phyloP scores from a whole-genome alignment of 768 basidiomycete species.

The Boletellus ananas region DNA sequence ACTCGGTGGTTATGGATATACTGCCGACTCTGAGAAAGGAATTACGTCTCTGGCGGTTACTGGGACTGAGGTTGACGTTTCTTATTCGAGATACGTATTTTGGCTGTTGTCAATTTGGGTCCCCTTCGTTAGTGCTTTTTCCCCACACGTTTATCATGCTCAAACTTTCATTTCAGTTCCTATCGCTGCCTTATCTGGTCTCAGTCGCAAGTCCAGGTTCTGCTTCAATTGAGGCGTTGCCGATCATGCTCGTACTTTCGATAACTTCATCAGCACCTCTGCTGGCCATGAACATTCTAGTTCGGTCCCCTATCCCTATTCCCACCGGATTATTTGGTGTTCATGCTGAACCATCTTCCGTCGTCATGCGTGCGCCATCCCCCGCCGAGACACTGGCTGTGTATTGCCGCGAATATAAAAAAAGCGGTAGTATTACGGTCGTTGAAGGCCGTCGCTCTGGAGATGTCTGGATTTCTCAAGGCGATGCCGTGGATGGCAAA shows the following conservation, averaged over 20 bases:
- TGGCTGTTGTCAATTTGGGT: constrained; percentile 70
- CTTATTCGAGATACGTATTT: constrained; percentile 48
- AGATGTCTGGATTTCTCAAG: constrained; percentile 70
- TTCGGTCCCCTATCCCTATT: constrained; percentile 62
- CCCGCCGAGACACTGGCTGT: constrained; percentile 34
- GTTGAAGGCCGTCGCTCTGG: constrained; percentile 70
- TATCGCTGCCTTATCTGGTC: constrained; percentile 61
- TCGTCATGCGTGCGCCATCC: constrained; percentile 42
- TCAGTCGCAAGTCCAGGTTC: constrained; percentile 39
- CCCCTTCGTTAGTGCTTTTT: constrained; percentile 52
- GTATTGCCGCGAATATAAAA: constrained; percentile 46
- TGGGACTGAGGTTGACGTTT: constrained; percentile 51
- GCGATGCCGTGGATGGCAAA: constrained; percentile 69
- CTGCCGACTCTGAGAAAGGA: constrained; percentile 55
- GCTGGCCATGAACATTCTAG: constrained; percentile 56
- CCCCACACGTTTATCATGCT: neutral
- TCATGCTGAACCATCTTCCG: constrained; percentile 40
- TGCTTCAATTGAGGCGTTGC: constrained; percentile 36
- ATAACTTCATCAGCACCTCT: constrained; percentile 67
- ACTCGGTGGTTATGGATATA: constrained; percentile 65
- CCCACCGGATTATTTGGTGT: constrained; percentile 62
- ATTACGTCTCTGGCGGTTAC: constrained; percentile 42
- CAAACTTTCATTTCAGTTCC: constrained; percentile 36
- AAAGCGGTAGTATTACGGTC: constrained; percentile 58
- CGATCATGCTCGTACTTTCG: constrained; percentile 57